Evolutionary conservation across 83 land plant species (phyloP).

Genomic region (Thuja plicata): DNA sequence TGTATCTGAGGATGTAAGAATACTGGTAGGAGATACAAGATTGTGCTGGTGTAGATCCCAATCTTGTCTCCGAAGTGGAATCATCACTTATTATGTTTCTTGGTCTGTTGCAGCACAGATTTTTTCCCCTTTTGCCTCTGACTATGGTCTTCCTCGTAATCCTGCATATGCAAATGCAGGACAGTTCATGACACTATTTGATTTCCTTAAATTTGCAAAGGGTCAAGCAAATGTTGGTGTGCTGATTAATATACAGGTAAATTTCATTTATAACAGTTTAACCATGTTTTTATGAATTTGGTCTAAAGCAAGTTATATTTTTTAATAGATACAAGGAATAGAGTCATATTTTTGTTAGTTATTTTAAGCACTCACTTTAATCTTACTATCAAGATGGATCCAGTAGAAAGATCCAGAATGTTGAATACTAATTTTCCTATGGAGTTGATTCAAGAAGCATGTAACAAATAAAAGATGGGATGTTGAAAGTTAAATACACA

Average conservation of each 20-base stretch:
- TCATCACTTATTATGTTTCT: not conserved
- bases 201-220: conserved; percentile 67
- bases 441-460: no score
- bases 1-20: not conserved
- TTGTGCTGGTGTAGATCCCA: not conserved
- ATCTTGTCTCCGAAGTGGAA: not conserved
- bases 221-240: conserved; percentile 42
- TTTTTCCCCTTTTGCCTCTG: conserved; percentile 7
- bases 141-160: conserved; percentile 26
- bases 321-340: not conserved
- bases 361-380: not conserved
- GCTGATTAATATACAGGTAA: conserved; percentile 61
- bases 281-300: not conserved
- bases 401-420: no score
- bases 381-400: no score
- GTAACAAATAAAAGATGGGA: not conserved
- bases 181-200: conserved; percentile 39
- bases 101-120: conserved; percentile 25
- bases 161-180: conserved; percentile 40
- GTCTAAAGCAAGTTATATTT: not conserved
- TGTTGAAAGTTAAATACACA: not conserved
- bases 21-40: not conserved
- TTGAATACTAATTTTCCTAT: no score
- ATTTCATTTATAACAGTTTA: not conserved
- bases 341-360: not conserved